Conservation (phyloP, 257 asterid species). For the Cinchona pubescens region DNA sequence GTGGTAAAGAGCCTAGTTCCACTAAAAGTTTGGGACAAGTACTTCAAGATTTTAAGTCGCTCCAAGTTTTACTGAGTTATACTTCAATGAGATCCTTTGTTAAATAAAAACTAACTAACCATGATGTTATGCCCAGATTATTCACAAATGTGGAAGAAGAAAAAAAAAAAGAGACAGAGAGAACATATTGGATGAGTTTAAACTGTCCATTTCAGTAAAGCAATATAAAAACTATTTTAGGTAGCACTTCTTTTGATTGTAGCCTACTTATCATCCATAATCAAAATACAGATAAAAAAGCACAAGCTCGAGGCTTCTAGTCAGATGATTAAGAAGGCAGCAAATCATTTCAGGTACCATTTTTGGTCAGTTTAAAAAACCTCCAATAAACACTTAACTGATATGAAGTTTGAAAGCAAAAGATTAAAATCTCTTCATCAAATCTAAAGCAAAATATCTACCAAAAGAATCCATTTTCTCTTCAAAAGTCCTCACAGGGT, state of each 20-base stretch:
- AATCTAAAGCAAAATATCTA: not conserved
- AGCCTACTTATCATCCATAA: too few species aligned
- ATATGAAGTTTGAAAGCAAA: too few species aligned
- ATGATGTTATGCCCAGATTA: not conserved
- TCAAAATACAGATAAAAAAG: too few species aligned
- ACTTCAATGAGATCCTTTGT: not conserved
- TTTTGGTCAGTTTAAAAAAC: too few species aligned
- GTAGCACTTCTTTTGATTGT: too few species aligned
- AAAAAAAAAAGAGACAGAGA: not conserved
- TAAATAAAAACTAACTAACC: not conserved
- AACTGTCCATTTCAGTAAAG: not conserved
- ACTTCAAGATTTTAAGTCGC: not conserved
- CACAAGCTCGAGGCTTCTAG: not conserved
- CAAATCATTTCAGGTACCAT: not conserved
- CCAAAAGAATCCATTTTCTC: not conserved
- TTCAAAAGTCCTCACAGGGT: too few species aligned
- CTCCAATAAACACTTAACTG: too few species aligned
- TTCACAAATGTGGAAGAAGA: not conserved
- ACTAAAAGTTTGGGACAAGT: not conserved
- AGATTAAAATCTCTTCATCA: not conserved
- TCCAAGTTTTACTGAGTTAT: not conserved
- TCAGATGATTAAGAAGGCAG: not conserved
- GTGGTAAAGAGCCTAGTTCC: not conserved
- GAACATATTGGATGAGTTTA: not conserved
- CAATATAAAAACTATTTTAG: not conserved